Evolutionary conservation across 768 basidiomycete species (phyloP).

Genomic region (Crassisporium funariophilum): DNA sequence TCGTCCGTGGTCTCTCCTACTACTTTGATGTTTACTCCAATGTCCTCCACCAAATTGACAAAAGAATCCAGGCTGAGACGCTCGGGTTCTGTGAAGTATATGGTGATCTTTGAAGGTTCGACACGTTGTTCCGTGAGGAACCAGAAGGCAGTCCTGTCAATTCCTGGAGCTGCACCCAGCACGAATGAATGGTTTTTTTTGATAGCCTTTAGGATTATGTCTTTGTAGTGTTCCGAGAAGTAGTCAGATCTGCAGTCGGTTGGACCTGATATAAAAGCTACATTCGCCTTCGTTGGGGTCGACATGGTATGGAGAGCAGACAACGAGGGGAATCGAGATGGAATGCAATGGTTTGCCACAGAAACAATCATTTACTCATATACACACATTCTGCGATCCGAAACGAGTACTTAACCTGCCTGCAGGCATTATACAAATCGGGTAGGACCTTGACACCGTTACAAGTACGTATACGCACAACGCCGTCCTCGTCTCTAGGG

Average conservation of each 20-base stretch:
- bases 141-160: constrained; percentile 20
- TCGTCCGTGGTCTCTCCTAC: constrained; percentile 24
- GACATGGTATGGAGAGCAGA: too few species aligned
- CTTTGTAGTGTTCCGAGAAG: constrained; percentile 20
- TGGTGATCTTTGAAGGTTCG: constrained; percentile 14
- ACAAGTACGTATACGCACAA: too few species aligned
- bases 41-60: constrained; percentile 16
- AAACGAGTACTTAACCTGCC: too few species aligned
- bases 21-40: constrained; percentile 19
- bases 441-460: too few species aligned
- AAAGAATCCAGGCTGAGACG: constrained; percentile 5
- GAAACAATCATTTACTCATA: too few species aligned
- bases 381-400: too few species aligned
- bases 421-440: too few species aligned
- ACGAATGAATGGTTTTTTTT: constrained; percentile 23
- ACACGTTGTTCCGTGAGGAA: constrained; percentile 17
- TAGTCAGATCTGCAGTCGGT: constrained; percentile 13
- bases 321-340: too few species aligned
- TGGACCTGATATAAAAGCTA: constrained; percentile 18
- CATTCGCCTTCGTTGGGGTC: too few species aligned
- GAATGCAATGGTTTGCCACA: too few species aligned
- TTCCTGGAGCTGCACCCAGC: constrained; percentile 22
- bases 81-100: constrained; percentile 22
- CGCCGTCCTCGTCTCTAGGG: too few species aligned
- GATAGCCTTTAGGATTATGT: constrained; percentile 16